A percentile compares a stretch with the other conserved stretches of the same genome.
phyloP scores from a whole-genome alignment of 2,329 filamentous ascomycete genomes.

The Dactylellina parvicollis region DNA sequence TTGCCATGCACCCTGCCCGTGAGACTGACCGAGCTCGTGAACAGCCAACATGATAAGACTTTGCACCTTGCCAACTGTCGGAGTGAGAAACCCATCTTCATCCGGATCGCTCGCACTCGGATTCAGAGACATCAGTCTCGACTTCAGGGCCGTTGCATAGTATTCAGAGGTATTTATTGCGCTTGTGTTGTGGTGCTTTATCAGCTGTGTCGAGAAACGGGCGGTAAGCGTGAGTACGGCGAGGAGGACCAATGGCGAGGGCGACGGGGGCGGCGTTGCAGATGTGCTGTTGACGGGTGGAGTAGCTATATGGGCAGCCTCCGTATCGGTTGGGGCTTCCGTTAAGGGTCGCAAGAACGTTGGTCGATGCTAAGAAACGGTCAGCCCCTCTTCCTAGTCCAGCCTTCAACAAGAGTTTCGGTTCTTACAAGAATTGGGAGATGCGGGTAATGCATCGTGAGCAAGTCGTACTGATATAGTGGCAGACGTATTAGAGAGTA shows the following conservation, averaged over 20 bases:
- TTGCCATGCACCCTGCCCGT: conserved; percentile 73
- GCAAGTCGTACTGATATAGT: conserved; percentile 69
- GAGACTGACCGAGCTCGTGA: conserved; percentile 71
- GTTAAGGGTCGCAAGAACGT: conserved; percentile 60
- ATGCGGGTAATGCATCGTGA: conserved; percentile 76
- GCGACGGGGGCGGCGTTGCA: conserved; percentile 40
- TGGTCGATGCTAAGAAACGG: conserved; percentile 59
- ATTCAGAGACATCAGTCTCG: conserved; percentile 65
- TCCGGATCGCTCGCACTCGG: conserved; percentile 69
- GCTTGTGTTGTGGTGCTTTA: conserved; percentile 64
- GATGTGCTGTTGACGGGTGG: conserved; percentile 51
- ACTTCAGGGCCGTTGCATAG: conserved; percentile 61
- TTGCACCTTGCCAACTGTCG: conserved; percentile 72
- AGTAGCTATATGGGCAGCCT: conserved; percentile 40
- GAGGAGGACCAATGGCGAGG: conserved; percentile 67
- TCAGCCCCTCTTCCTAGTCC: conserved; percentile 55
- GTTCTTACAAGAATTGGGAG: conserved; percentile 72
- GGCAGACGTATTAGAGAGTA: not conserved
- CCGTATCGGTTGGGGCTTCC: conserved; percentile 44
- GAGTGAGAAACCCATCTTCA: conserved; percentile 63
- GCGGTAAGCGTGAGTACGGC: conserved; percentile 76
- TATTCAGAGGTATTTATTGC: conserved; percentile 55
- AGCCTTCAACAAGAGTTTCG: conserved; percentile 62
- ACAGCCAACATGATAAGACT: conserved; percentile 76
- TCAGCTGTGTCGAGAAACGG: conserved; percentile 72